Percentiles rank a stretch among this genome's conserved stretches.
Conservation (phyloP, 2,329 filamentous ascomycete species). For the Penicillium sp. region DNA sequence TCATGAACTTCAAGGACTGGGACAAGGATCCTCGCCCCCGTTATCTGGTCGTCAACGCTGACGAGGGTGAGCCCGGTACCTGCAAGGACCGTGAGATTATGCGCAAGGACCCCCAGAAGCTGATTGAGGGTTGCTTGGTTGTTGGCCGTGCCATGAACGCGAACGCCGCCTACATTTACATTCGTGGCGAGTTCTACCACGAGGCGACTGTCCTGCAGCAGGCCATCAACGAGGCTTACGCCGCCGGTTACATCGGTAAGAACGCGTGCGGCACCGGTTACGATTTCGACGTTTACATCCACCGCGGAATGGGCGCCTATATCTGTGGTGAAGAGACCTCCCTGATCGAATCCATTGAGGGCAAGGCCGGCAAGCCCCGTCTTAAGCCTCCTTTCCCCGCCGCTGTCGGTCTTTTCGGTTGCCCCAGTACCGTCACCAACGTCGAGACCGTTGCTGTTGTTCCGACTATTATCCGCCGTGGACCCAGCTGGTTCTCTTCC, state of each 20-base stretch:
- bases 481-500: slow-evolving; percentile 86
- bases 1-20: slow-evolving; percentile 99
- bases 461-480: slow-evolving; percentile 92
- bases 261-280: slow-evolving; percentile 97
- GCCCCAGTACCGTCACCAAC: slow-evolving; percentile 96
- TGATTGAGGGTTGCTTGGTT: slow-evolving; percentile 94
- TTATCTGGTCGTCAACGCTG: slow-evolving; percentile 97
- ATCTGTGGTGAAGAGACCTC: slow-evolving; percentile 98
- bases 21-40: slow-evolving; percentile 95
- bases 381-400: slow-evolving; percentile 98
- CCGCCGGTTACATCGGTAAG: slow-evolving; percentile 93
- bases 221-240: slow-evolving; percentile 97
- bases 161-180: slow-evolving; percentile 98
- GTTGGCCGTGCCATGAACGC: slow-evolving; percentile 98
- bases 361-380: slow-evolving; percentile 97
- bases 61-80: slow-evolving; percentile 97
- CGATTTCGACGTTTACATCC: slow-evolving; percentile 95
- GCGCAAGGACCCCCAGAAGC: slow-evolving; percentile 99
- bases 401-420: slow-evolving; percentile 95
- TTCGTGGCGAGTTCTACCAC: slow-evolving; percentile 96
- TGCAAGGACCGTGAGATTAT: slow-evolving; percentile 99
- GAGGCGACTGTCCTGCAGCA: slow-evolving; percentile 92
- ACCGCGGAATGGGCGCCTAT: slow-evolving; percentile 96
- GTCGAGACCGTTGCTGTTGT: slow-evolving; percentile 96
- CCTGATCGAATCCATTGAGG: slow-evolving; percentile 95